Conservation (phyloP, 2,329 filamentous ascomycete species). For the Neoarthrinium moseri region DNA sequence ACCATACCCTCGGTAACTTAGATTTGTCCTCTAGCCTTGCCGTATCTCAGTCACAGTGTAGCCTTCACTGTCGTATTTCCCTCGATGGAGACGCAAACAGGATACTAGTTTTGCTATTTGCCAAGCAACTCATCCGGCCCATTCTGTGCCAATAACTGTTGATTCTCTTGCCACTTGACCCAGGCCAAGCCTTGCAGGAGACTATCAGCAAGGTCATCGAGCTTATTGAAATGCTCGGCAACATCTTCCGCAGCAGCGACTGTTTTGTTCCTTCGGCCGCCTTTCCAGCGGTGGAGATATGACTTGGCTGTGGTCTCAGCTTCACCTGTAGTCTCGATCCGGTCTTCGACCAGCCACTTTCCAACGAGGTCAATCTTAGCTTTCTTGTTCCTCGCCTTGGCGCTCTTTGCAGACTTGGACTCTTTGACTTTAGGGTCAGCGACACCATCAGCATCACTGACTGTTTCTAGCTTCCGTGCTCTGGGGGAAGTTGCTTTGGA, state of each 20-base stretch:
- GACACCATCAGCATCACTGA: too few relatives aligned
- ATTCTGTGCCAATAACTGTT: conserved; percentile 12
- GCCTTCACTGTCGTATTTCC: too few relatives aligned
- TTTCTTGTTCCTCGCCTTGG: conserved; percentile 23
- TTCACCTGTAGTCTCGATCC: conserved; percentile 11
- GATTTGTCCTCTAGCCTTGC: too few relatives aligned
- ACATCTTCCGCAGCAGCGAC: conserved; percentile 32
- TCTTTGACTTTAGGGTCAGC: conserved; percentile 9
- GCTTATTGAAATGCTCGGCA: conserved; percentile 49
- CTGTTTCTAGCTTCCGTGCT: too few relatives aligned
- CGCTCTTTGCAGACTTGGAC: conserved; percentile 12
- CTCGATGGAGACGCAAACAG: too few relatives aligned
- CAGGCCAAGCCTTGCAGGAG: conserved; percentile 76
- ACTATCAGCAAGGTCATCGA: conserved; percentile 81
- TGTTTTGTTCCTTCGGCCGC: not conserved
- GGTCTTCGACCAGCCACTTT: conserved; percentile 43
- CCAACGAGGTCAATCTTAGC: conserved; percentile 62
- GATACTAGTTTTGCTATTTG: too few relatives aligned
- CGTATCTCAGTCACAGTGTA: too few relatives aligned
- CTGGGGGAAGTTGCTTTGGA: too few relatives aligned
- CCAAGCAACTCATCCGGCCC: conserved; percentile 3
- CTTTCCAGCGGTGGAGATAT: conserved; percentile 20
- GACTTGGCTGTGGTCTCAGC: conserved; percentile 8
- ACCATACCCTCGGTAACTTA: too few relatives aligned
- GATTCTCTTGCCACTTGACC: conserved; percentile 71